These are phyloP conservation scores for Falciphora oryzae DNA, from an alignment of 2,329 filamentous ascomycete genomes.

Conservation along the genomic window DNA sequence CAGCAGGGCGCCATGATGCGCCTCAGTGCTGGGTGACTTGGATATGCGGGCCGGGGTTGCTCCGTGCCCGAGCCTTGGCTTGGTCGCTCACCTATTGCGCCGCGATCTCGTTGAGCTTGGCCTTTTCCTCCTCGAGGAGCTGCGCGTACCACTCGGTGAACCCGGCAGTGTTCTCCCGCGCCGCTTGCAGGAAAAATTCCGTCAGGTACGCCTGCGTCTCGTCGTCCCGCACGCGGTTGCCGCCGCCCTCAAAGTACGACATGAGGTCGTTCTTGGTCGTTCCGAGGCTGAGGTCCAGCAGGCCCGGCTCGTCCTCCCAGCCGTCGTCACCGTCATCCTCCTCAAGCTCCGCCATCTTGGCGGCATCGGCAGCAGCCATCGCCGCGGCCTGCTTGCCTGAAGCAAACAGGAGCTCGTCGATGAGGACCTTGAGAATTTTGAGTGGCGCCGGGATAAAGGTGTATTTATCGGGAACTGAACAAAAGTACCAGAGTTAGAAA, in stretches of 20 bases:
- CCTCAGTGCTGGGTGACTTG: not conserved
- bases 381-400: constrained; percentile 59
- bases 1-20: not conserved
- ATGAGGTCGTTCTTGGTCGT: constrained; percentile 71
- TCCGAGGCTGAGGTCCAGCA: constrained; percentile 68
- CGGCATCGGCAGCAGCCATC: constrained; percentile 55
- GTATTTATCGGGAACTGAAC: constrained; percentile 72
- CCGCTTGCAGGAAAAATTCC: constrained; percentile 68
- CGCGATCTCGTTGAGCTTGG: constrained; percentile 49
- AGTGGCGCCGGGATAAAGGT: constrained; percentile 81
- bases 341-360: constrained; percentile 47
- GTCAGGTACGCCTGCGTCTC: constrained; percentile 82
- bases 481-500: constrained; percentile 11
- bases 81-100: constrained; percentile 17
- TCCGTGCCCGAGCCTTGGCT: not conserved
- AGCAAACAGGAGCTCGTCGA: constrained; percentile 83
- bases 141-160: constrained; percentile 53
- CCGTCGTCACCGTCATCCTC: constrained; percentile 72
- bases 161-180: constrained; percentile 48
- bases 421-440: constrained; percentile 93
- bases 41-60: not conserved
- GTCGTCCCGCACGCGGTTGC: constrained; percentile 68
- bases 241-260: constrained; percentile 60
- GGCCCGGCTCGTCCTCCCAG: constrained; percentile 82
- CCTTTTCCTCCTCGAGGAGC: constrained; percentile 50